phyloP scores from a whole-genome alignment of 2,329 filamentous ascomycete genomes.

The Colletotrichum falcatum region DNA sequence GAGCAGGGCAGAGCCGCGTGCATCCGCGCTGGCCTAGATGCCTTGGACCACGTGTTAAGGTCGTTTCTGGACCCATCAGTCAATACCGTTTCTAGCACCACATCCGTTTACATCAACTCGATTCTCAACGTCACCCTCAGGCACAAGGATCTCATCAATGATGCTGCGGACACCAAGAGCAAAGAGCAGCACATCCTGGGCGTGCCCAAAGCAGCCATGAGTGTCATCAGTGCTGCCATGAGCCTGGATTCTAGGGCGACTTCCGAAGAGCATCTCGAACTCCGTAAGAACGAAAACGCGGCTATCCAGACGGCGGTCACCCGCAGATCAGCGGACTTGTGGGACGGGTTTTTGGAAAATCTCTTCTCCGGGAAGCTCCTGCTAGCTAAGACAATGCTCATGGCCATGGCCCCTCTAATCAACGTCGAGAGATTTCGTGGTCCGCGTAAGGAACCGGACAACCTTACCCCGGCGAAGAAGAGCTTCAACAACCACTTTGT shows the following conservation, averaged over 20 bases:
- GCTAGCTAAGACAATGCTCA: slow-evolving; percentile 79
- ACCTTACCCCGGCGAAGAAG: slow-evolving; percentile 61
- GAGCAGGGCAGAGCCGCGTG: slow-evolving; percentile 70
- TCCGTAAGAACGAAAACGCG: slow-evolving; percentile 37
- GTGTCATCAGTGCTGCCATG: slow-evolving; percentile 66
- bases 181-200: slow-evolving; percentile 55
- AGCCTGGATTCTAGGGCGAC: slow-evolving; percentile 58
- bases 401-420: slow-evolving; percentile 77
- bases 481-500: slow-evolving; percentile 82
- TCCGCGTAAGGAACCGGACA: slow-evolving; percentile 58
- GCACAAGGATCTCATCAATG: slow-evolving; percentile 70
- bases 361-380: slow-evolving; percentile 75
- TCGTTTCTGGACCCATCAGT: slow-evolving; percentile 62
- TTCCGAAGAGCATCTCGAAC: slow-evolving; percentile 52
- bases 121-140: slow-evolving; percentile 74
- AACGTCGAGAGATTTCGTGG: slow-evolving; percentile 80
- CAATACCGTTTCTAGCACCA: slow-evolving; percentile 60
- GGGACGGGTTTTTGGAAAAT: slow-evolving; percentile 79
- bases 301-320: slow-evolving; percentile 74
- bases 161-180: slow-evolving; percentile 56
- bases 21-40: slow-evolving; percentile 72
- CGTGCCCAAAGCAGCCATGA: slow-evolving; percentile 60
- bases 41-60: slow-evolving; percentile 67
- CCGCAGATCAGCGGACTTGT: slow-evolving; percentile 80
- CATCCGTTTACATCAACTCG: slow-evolving; percentile 72